These are phyloP conservation scores for Tulasnella sp. DNA, from an alignment of 768 basidiomycete species.

Conservation along the genomic window DNA sequence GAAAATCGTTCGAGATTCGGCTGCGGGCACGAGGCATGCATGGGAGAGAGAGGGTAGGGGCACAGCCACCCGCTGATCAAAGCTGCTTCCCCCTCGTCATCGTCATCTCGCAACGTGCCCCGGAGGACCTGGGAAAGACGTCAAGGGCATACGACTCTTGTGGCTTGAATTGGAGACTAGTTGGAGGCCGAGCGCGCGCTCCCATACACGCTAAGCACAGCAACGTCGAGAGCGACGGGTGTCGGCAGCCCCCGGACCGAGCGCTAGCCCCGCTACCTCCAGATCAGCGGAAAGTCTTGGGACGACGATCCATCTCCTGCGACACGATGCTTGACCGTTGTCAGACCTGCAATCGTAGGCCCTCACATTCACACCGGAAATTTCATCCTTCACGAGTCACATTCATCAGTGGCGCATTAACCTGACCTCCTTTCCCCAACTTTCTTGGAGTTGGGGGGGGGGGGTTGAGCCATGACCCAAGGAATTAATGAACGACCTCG, in stretches of 20 bases:
- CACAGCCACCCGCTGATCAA: not conserved
- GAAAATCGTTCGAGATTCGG: not conserved
- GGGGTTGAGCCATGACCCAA: not conserved
- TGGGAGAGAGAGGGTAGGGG: not conserved
- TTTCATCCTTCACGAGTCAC: not conserved
- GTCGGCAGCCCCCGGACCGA: not conserved
- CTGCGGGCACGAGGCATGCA: not conserved
- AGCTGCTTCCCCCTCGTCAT: not conserved
- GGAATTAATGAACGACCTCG: not conserved
- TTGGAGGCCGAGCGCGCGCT: not conserved
- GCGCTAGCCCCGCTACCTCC: not conserved
- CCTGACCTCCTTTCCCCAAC: not conserved
- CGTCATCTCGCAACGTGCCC: slow-evolving; percentile 4
- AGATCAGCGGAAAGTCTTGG: not conserved
- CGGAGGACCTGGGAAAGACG: not conserved
- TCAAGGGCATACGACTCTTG: not conserved
- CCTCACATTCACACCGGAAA: not conserved
- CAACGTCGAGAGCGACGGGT: not conserved
- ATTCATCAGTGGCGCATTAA: not conserved
- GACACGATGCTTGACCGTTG: not conserved
- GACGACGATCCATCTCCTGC: not conserved
- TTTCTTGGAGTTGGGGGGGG: not conserved
- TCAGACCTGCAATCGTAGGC: not conserved
- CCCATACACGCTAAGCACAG: not conserved
- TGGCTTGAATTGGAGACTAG: not conserved